These are phyloP conservation scores for Mucor indicus DNA, from an alignment of 371 early-diverging fungal species.

Conservation along the genomic window DNA sequence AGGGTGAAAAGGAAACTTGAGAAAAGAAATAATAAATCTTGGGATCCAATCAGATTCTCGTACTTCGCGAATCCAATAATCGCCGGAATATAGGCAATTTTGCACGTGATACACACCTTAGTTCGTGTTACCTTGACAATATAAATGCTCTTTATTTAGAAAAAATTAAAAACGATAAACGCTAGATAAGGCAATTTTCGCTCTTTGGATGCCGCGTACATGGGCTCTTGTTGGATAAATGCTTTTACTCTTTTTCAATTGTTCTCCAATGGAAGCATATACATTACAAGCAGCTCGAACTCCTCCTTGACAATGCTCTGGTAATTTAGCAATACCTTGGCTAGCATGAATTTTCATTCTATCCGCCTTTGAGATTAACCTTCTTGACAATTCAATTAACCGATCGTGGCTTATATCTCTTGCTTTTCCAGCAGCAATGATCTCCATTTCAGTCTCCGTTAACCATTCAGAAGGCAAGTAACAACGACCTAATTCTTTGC, in stretches of 20 bases:
- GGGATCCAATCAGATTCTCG: conserved; percentile 21
- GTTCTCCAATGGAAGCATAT: conserved; percentile 46
- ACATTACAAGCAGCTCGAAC: conserved; percentile 50
- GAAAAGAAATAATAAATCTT: conserved; percentile 19
- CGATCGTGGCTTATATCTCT: conserved; percentile 21
- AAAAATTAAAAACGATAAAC: conserved; percentile 20
- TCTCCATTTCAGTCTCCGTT: conserved; percentile 7
- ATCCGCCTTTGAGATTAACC: conserved; percentile 23
- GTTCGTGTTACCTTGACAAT: no score
- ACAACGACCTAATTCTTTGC: conserved; percentile 42
- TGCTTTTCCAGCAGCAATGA: conserved; percentile 19
- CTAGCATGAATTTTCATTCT: conserved; percentile 21
- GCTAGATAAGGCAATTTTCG: conserved; percentile 22
- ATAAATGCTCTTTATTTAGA: not conserved
- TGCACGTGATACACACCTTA: no score
- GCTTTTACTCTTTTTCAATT: not conserved
- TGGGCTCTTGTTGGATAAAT: conserved; percentile 24
- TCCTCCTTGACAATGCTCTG: conserved; percentile 34
- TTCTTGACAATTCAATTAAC: conserved; percentile 21
- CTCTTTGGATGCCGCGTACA: conserved; percentile 13
- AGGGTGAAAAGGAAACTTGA: conserved; percentile 20
- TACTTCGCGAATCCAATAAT: conserved; percentile 29
- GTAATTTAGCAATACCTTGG: conserved; percentile 39
- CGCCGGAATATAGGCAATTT: not conserved
- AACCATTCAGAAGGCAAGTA: conserved; percentile 50